Percentiles rank a stretch among this genome's conserved stretches.
Evolutionary conservation across 768 basidiomycete species (phyloP).

Genomic region (Coprinellus micaceus): DNA sequence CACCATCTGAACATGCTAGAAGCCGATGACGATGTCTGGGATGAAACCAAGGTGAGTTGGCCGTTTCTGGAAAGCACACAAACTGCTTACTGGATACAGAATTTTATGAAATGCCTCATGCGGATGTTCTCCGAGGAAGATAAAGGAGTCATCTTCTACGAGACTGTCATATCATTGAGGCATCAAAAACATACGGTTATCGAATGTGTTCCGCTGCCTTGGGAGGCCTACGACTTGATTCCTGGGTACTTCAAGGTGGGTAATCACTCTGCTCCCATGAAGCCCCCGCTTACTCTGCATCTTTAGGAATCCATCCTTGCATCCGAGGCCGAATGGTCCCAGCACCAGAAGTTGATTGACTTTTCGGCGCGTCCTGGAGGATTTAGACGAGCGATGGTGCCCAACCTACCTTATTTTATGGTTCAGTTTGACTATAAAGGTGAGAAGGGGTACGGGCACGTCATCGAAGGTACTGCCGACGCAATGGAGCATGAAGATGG

Average conservation of each 20-base stretch:
- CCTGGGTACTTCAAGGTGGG: slow-evolving; percentile 90
- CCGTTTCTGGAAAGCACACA: background rate
- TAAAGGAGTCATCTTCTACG: slow-evolving; percentile 93
- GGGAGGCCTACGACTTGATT: slow-evolving; percentile 80
- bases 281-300: background rate
- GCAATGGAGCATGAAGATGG: slow-evolving; percentile 60
- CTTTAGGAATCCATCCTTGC: slow-evolving; percentile 85
- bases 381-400: slow-evolving; percentile 92
- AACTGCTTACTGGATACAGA: slow-evolving; percentile 31
- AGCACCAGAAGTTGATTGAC: slow-evolving; percentile 95
- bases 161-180: slow-evolving; percentile 85
- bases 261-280: background rate
- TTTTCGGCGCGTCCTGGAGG: slow-evolving; percentile 88
- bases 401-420: slow-evolving; percentile 98
- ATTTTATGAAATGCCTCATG: slow-evolving; percentile 92
- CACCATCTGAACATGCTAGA: slow-evolving; percentile 90
- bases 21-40: slow-evolving; percentile 97
- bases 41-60: slow-evolving; percentile 78
- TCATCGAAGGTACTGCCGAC: slow-evolving; percentile 87
- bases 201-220: slow-evolving; percentile 90
- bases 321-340: slow-evolving; percentile 96
- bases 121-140: slow-evolving; percentile 91
- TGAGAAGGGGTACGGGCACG: slow-evolving; percentile 96
- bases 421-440: slow-evolving; percentile 98
- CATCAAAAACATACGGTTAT: slow-evolving; percentile 90